Conservation (phyloP, 2,329 filamentous ascomycete species). For the Beauveria medogensis region DNA sequence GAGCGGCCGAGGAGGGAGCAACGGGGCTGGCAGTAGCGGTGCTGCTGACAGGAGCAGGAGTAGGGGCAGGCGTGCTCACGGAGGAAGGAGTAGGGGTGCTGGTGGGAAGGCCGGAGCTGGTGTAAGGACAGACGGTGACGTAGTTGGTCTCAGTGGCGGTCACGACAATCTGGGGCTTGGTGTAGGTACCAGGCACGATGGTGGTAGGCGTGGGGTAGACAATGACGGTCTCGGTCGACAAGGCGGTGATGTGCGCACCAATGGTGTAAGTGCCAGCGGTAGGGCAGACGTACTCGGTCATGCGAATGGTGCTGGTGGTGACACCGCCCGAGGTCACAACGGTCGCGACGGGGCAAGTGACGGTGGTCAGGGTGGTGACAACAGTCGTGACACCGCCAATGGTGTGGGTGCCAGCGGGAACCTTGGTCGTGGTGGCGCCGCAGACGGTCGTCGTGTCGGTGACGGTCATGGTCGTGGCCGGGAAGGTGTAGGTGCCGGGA, state of each 20-base stretch:
- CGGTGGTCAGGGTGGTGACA: conserved; percentile 56
- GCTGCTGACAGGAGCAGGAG: conserved; percentile 22
- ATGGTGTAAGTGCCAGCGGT: conserved; percentile 69
- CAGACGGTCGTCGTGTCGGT: conserved; percentile 60
- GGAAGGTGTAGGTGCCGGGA: conserved; percentile 68
- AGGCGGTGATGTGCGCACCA: conserved; percentile 55
- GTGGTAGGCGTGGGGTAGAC: conserved; percentile 59
- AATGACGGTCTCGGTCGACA: conserved; percentile 45
- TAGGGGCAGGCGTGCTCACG: conserved; percentile 46
- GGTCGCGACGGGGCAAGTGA: conserved; percentile 63
- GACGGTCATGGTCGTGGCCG: conserved; percentile 62
- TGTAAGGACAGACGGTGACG: conserved; percentile 65
- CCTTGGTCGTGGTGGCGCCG: conserved; percentile 51
- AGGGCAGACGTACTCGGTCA: conserved; percentile 67
- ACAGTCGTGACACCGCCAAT: conserved; percentile 66
- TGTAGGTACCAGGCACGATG: conserved; percentile 65
- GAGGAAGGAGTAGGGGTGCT: conserved; percentile 20
- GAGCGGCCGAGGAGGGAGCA: conserved; percentile 17
- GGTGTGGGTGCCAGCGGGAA: conserved; percentile 58
- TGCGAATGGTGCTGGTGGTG: conserved; percentile 59
- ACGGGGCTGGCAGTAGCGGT: conserved; percentile 11
- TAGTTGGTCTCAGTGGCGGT: conserved; percentile 62
- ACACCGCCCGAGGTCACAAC: conserved; percentile 48
- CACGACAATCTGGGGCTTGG: conserved; percentile 55
- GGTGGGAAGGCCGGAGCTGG: conserved; percentile 32